These are phyloP conservation scores for Trypanosoma rangeli DNA, from an alignment of 208 protist genomes.

Conservation along the genomic window DNA sequence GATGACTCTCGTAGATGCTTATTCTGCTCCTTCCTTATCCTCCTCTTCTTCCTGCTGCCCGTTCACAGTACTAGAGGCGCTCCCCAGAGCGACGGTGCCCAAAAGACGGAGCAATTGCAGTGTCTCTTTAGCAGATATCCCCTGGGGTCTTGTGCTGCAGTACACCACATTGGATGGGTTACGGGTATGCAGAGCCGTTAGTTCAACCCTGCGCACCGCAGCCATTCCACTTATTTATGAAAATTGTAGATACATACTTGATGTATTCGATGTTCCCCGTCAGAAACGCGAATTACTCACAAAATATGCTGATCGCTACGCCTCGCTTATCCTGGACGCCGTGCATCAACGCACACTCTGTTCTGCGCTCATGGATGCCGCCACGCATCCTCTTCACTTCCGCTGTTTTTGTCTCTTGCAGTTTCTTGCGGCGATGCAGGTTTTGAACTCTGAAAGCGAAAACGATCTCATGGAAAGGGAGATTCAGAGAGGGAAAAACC, in stretches of 20 bases:
- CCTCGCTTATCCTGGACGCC: constrained; percentile 3
- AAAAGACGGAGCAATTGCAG: not conserved
- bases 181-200: constrained; percentile 1
- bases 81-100: not conserved
- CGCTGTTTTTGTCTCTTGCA: constrained; percentile 7
- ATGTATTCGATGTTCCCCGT: constrained; percentile 17
- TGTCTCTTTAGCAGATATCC: not conserved
- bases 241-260: constrained; percentile 21
- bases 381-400: constrained; percentile 6
- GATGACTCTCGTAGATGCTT: not conserved
- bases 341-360: constrained; percentile 1
- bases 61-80: not conserved
- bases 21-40: not conserved
- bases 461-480: not conserved
- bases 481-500: not conserved
- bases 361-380: constrained; percentile 3
- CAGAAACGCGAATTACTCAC: constrained; percentile 9
- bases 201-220: not conserved
- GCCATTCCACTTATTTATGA: constrained; percentile 15
- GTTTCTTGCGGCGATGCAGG: constrained; percentile 9
- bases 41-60: not conserved
- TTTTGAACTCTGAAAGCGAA: not conserved
- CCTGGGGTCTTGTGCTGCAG: constrained; percentile 14
- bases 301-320: constrained; percentile 2
- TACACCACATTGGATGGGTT: constrained; percentile 18